Evolutionary conservation across 257 asterid species (phyloP), one percentile per base, ranked within the genome.

Genomic region (Ballota nigra): DNA sequence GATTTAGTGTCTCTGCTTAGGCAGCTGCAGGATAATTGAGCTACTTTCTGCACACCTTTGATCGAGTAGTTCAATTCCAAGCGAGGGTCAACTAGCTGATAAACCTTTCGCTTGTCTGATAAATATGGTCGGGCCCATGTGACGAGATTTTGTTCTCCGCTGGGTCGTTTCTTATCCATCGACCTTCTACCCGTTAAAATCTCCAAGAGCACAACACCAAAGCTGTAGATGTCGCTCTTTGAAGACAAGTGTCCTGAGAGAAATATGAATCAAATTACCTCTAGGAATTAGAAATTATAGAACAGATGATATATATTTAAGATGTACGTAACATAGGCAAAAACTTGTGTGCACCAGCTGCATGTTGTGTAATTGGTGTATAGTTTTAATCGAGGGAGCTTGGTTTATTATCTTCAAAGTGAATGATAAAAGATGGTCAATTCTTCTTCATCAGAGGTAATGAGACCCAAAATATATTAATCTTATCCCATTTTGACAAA

Each of bases 181-280:
- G 97, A 91, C 70, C 96, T 85, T 76, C 97, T 73, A 7, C 98
- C 98, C 0, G 98, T 93, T 80, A 93, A 72, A 36, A 93, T 89
- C 69, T 93, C 98, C 76, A 91, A 68, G 67, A 93, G 92, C 49
- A 90, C 98, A 11, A 93, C 98, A 1, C 98, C 98, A 5, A 90
- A 93, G 82, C 98, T 93, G 57, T 90, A 93, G 13, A 93, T 96
- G 20, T 91, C 98, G 57, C 98, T 93, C 89, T 86, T 93, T 47
- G 98, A 79, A 24, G 94, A 87, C 88, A 93, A 76, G 81, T 93
- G 98, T 28, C 98, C 98, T 90, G 34, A 13, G 20, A 73, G 43
- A 69, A 55, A 63, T 23, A 62, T 59, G 8, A 60, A 31, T 4
- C 15, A n/a, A 13, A 15, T 3, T 9, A n/a, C 12, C 13, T 19